Base-by-base conservation (phyloP, 495 filamentous ascomycete genomes). In the Hypomontagnella monticulosa region DNA sequence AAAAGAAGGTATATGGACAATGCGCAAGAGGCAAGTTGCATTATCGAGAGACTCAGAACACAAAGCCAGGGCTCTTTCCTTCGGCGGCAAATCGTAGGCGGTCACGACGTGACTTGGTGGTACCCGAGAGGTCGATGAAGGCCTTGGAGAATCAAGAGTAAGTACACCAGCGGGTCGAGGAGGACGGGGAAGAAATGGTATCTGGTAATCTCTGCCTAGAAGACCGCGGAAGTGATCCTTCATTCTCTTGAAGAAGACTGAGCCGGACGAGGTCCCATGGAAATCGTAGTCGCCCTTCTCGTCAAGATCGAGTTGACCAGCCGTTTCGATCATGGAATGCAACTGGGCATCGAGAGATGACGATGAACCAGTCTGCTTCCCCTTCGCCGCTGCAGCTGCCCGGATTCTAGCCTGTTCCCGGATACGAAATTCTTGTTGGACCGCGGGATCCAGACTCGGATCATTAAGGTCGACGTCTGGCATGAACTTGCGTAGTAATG, bases 271-370 rank as follows among this genome's bases (percentile, higher is more conserved):
- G 59, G 91, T 91, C 38, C 95, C 95, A 71, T 95, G 91, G 68
- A 96, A 99, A 72, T 97, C 95, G 88, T 91, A 96, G 66, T 96
- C 84, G 15, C 94, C 94, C 65, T 88, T 85, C 65, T 99, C 95
- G 73, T 96, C 93, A 14, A 97, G 81, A 70, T 97, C 96, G 10
- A 99, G 81, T 71, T 89, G 91, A 34, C 93, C 95, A 4, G 91
- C 91, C 46, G 91, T 89, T 70, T 91, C 89, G 55, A 99, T 92
- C 96, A 99, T 99, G 4, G 94, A 96, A 73, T 96, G 89, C 27
- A 99, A 80, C 44, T 96, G 80, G 3, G 90, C 86, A 70, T 97
- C 93, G 1, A 66, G 14, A 27, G 63, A 66, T n/a, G 58, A 53
- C 11, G 61, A 59, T 7, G 62, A 46, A 16, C 70, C 66, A 2